Base-by-base conservation (phyloP, 805 yeast genomes). In the Yarrowia sp. region DNA sequence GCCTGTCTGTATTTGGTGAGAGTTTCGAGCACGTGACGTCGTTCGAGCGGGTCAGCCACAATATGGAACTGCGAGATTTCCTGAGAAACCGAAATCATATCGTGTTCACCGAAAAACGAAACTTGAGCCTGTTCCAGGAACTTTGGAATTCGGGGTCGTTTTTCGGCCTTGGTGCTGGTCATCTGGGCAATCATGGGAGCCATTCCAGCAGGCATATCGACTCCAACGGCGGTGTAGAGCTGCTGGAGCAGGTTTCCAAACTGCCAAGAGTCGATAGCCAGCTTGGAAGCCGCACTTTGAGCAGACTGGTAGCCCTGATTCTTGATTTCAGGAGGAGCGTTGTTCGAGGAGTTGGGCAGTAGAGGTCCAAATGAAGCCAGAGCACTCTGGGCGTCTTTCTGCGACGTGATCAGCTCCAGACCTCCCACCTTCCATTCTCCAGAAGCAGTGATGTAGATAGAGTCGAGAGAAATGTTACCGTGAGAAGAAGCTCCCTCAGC, bases 381-480 rank as follows among this genome's bases (percentile, higher is more conserved):
- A 1, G 50, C 51, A 8, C 51, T 43, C 22, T 58, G 64, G 17
- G 81, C 80, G 67, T 79, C 86, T 4, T 82, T 77, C 47, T 82
- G 72, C 64, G 79, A 82, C 1, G 87, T 80, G 39, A 85, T 75
- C 0, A 87, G 74, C 74, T 92, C 98, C 70, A 92, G 85, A 0
- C 97, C 96, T 66, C 89, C 88, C 32, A 92, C 73, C 66, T 85
- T 87, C 93, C 96, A 90, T 71, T 89, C 96, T 13, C 97, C 96
- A 14, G 79, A 72, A 35, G 80, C 82, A 64, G 83, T 87, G 14
- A 90, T 85, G 72, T 78, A 92, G 0, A 92, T 81, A 1, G 89
- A 83, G 44, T 82, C 78, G 17, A 76, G 69, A 66, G 83, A 80
- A 11, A 90, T 68, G 66, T 85, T 84, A 6, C 92, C 93, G 71